Percentiles rank a stretch among this genome's conserved stretches.
Evolutionary conservation across 495 filamentous ascomycete species (phyloP).

Genomic region (Aspergillus carlsbadensis): DNA sequence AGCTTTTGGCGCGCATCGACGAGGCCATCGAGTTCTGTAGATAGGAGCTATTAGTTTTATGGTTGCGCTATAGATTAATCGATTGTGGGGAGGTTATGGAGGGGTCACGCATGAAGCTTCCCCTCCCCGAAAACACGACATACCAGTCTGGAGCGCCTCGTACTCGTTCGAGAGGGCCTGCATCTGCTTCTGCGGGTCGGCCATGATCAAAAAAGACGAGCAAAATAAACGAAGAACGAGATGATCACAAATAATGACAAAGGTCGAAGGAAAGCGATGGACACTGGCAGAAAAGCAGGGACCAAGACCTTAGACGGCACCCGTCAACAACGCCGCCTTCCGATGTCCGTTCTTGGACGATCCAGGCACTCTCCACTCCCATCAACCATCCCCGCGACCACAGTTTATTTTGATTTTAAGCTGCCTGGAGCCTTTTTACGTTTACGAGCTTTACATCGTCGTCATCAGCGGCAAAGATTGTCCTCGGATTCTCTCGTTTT

Average conservation of each 20-base stretch:
- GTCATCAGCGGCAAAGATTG: background rate
- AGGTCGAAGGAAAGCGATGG: constrained; percentile 7
- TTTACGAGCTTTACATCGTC: background rate
- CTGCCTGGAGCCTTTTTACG: background rate
- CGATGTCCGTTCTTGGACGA: constrained; percentile 10
- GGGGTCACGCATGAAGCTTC: background rate
- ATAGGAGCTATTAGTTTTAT: background rate
- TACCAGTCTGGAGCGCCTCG: constrained; percentile 81
- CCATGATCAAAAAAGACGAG: constrained; percentile 37
- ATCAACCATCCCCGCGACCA: constrained; percentile 5
- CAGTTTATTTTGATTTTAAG: no score
- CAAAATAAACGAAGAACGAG: constrained; percentile 4
- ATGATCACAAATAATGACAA: constrained; percentile 20
- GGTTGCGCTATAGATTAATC: background rate
- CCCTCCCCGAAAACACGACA: constrained; percentile 3
- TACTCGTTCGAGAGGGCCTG: constrained; percentile 86
- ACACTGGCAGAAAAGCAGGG: constrained; percentile 19
- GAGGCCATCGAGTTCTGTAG: constrained; percentile 69
- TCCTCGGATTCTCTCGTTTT: constrained; percentile 1
- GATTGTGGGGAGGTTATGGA: background rate
- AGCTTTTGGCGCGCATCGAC: constrained; percentile 87
- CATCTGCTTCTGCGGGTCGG: constrained; percentile 61
- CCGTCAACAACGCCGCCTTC: constrained; percentile 15
- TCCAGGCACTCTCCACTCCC: constrained; percentile 8
- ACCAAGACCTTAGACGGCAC: no score